Percentiles rank a stretch among this genome's conserved stretches.
Conservation (phyloP, 768 basidiomycete genomes). For the Macrolepiota dolichaula region DNA sequence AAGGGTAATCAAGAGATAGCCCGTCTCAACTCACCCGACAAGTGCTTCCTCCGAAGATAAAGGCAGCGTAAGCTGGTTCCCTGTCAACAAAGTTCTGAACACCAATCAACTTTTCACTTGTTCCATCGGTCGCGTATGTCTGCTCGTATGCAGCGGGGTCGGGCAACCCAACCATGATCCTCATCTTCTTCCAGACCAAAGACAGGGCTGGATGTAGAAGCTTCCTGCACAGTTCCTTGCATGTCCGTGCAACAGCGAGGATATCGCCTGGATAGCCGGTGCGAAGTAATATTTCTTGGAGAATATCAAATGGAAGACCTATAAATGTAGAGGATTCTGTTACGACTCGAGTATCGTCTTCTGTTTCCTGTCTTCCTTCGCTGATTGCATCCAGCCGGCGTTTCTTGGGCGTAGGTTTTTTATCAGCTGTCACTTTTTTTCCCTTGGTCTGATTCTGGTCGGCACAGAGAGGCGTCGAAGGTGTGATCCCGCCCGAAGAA, state of each 20-base stretch:
- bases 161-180: slow-evolving; percentile 14
- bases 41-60: slow-evolving; percentile 53
- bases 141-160: slow-evolving; percentile 14
- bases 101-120: not conserved
- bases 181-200: slow-evolving; percentile 13
- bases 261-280: not conserved
- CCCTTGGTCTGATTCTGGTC: not conserved
- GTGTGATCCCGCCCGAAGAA: not conserved
- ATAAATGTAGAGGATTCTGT: slow-evolving; percentile 31
- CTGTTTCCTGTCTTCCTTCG: not conserved
- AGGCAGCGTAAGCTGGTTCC: slow-evolving; percentile 61
- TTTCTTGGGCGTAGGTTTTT: not conserved
- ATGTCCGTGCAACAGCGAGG: slow-evolving; percentile 7
- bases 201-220: slow-evolving; percentile 8
- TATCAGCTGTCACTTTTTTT: not conserved
- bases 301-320: slow-evolving; percentile 5
- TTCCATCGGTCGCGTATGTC: not conserved
- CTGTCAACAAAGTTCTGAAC: slow-evolving; percentile 19
- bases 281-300: not conserved
- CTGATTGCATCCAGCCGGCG: not conserved
- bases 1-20: not conserved
- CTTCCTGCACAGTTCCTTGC: not conserved
- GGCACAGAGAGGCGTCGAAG: not conserved
- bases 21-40: slow-evolving; percentile 44
- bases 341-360: not conserved